Conservation (phyloP, 768 basidiomycete species). For the Russula sp. region DNA sequence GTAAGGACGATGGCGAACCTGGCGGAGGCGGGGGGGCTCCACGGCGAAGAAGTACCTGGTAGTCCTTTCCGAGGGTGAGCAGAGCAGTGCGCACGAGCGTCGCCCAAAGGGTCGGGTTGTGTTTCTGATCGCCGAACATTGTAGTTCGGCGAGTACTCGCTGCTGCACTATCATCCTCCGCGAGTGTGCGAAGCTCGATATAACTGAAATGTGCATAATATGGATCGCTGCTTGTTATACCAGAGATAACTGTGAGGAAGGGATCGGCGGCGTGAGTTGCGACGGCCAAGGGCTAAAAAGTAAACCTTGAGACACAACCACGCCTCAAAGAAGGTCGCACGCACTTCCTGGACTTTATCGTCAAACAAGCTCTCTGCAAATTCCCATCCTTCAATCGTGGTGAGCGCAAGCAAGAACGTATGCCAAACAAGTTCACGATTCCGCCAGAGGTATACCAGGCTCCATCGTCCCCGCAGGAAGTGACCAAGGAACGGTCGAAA, state of each 20-base stretch:
- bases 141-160: constrained; percentile 44
- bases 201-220: constrained; percentile 62
- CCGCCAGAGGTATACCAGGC: constrained; percentile 43
- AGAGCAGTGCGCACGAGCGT: constrained; percentile 53
- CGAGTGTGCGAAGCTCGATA: constrained; percentile 50
- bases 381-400: constrained; percentile 59
- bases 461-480: constrained; percentile 54
- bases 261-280: constrained; percentile 45
- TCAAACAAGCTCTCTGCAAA: constrained; percentile 56
- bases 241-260: constrained; percentile 54
- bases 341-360: constrained; percentile 50
- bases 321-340: constrained; percentile 10
- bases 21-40: constrained; percentile 39
- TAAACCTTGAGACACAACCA: background rate
- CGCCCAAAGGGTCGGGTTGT: constrained; percentile 57
- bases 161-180: constrained; percentile 38
- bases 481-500: constrained; percentile 60
- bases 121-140: constrained; percentile 65
- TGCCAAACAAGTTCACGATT: constrained; percentile 42
- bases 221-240: constrained; percentile 47
- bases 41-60: constrained; percentile 56
- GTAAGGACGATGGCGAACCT: background rate
- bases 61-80: constrained; percentile 58
- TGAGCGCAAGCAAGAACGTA: constrained; percentile 45
- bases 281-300: constrained; percentile 42